phyloP scores from a whole-genome alignment of 495 filamentous ascomycete species.

The Neurospora sp. region DNA sequence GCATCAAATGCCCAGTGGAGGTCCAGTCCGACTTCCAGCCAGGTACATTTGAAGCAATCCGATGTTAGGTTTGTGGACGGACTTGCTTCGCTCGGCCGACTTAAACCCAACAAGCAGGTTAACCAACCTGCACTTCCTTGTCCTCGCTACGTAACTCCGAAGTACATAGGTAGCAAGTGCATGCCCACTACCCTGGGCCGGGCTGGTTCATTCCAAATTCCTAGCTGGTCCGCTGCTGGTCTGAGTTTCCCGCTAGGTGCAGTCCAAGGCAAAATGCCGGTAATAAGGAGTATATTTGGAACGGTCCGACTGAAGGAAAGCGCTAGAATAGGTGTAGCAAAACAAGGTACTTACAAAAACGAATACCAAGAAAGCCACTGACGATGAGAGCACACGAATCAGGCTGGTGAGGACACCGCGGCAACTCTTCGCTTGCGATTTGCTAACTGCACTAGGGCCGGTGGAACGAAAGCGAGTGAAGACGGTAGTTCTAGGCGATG shows the following conservation, averaged over 20 bases:
- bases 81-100: neutral
- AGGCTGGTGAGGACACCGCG: conserved; percentile 4
- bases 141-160: neutral
- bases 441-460: neutral
- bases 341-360: conserved; percentile 38
- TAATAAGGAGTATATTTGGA: neutral
- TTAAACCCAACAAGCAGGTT: neutral
- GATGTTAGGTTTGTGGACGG: neutral
- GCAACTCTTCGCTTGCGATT: neutral
- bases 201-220: neutral
- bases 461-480: neutral
- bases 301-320: neutral
- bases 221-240: neutral
- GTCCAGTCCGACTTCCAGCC: neutral
- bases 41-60: neutral
- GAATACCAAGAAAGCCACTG: conserved; percentile 31
- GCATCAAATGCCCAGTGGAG: neutral
- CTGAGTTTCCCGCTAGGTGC: neutral
- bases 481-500: neutral
- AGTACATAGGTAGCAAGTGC: neutral
- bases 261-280: neutral
- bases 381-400: conserved; percentile 25
- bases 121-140: neutral
- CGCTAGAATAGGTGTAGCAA: neutral
- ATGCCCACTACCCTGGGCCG: neutral